A percentile compares a stretch with the other conserved stretches of the same genome.
Evolutionary conservation across 106 monocot species (phyloP).

Genomic region (Cymbidium sinense): DNA sequence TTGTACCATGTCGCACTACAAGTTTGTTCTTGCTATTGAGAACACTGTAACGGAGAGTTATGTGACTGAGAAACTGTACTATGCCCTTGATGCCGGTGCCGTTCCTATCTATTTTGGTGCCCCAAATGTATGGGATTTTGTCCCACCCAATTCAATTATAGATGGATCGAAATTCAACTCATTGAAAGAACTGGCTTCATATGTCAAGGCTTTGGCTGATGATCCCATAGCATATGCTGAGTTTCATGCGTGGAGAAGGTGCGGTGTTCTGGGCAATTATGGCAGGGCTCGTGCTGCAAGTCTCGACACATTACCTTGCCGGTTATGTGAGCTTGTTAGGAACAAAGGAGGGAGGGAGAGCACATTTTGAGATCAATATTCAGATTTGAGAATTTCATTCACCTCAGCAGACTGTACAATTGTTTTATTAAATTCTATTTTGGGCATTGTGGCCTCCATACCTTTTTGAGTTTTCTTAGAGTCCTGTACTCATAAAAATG

Average conservation of each 20-base stretch:
- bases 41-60: conserved; percentile 79
- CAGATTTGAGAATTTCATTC: neutral
- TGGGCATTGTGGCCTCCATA: no score
- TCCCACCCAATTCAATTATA: conserved; percentile 86
- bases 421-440: neutral
- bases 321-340: conserved; percentile 68
- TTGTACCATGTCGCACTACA: conserved; percentile 94
- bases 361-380: conserved; percentile 10
- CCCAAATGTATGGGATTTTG: conserved; percentile 85
- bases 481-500: no score
- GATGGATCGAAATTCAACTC: conserved; percentile 81
- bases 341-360: conserved; percentile 58
- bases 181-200: conserved; percentile 55
- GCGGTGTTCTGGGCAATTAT: conserved; percentile 74
- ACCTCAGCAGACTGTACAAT: neutral
- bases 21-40: conserved; percentile 93
- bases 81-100: conserved; percentile 79
- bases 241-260: conserved; percentile 96
- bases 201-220: conserved; percentile 62
- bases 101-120: conserved; percentile 96
- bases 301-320: conserved; percentile 81
- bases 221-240: conserved; percentile 89
- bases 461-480: no score
- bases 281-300: conserved; percentile 53
- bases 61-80: conserved; percentile 90